Evolutionary conservation across 164 flowering plant species (phyloP), one percentile per base, ranked within the genome.

Genomic region (Stephania japonica): DNA sequence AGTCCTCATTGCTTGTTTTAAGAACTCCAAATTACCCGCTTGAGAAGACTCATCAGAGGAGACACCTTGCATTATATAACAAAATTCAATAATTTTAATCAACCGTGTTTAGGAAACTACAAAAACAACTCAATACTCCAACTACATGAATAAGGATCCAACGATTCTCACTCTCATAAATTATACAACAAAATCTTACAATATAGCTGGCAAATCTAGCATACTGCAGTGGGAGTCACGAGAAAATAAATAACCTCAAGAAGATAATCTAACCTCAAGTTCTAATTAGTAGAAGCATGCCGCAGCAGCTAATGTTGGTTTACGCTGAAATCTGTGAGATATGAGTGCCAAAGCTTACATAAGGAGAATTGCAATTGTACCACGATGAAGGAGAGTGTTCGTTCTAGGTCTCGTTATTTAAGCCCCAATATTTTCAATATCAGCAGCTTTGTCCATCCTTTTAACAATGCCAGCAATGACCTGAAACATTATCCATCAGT

Each of bases 401-500:
- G 38, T 32, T 32, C n/a, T 16, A 0, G 25, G 41, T 18, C 44
- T 69, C 56, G 18, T 63, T 64, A 59, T 59, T 91, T 79, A 93
- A 24, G 93, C 96, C 73, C 80, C 77, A 63, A 91, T 81, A 64
- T 89, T 92, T 72, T 92, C 94, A 14, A 92, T 72, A 0, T 74
- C 86, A 41, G 94, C 94, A 67, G 81, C 73, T 79, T 76, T 94
- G 82, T 89, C 87, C 84, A 94, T 82, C 78, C 97, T 86, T 83
- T 94, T 94, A 26, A 94, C 83, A 71, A 94, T 92, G 42, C 97
- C 98, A 68, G 97, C 94, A n/a, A 94, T 90, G 49, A 94, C 98
- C 97, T 94, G 88, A 80, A 27, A 76, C 41, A 62, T 32, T 21
- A 72, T 47, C 24, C 64, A 59, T 59, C 64, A 59, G 19, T 11